A percentile compares a stretch with the other conserved stretches of the same genome.
phyloP scores from a whole-genome alignment of 306 rosid genomes.

The Styphnolobium japonicum region DNA sequence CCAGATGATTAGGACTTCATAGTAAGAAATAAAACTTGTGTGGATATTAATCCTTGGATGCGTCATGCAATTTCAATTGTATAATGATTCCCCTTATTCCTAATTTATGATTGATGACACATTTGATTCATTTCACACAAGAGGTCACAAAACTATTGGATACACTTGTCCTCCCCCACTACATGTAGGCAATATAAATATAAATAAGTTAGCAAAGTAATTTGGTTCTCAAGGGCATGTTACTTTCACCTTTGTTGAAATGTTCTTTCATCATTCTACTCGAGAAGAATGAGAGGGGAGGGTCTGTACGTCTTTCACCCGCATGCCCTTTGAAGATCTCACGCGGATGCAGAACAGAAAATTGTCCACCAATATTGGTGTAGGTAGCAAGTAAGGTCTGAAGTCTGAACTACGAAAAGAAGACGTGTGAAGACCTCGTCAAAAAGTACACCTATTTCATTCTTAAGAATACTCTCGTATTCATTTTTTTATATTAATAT shows the following conservation, averaged over 20 bases:
- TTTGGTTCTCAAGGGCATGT: not conserved
- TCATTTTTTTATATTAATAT: too few relatives aligned
- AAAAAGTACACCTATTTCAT: not conserved
- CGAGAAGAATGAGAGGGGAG: not conserved
- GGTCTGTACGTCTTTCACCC: not conserved
- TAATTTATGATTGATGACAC: conserved; percentile 22
- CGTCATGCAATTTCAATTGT: conserved; percentile 7
- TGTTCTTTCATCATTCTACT: not conserved
- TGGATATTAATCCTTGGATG: conserved; percentile 19
- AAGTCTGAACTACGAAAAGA: not conserved
- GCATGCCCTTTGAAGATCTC: not conserved
- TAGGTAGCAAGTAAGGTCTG: not conserved
- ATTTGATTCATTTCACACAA: conserved; percentile 53
- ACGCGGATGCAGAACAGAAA: not conserved
- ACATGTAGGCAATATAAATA: not conserved
- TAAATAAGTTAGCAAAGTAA: not conserved
- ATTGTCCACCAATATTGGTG: not conserved
- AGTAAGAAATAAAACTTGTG: not conserved
- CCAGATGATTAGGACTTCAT: conserved; percentile 8
- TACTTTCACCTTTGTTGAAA: not conserved
- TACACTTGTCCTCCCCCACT: not conserved
- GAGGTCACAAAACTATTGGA: not conserved
- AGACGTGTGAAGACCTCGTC: conserved; percentile 26
- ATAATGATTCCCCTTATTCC: not conserved
- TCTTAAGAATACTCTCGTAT: too few relatives aligned